phyloP scores from a whole-genome alignment of 495 filamentous ascomycete genomes.

The Glonium stellatum region DNA sequence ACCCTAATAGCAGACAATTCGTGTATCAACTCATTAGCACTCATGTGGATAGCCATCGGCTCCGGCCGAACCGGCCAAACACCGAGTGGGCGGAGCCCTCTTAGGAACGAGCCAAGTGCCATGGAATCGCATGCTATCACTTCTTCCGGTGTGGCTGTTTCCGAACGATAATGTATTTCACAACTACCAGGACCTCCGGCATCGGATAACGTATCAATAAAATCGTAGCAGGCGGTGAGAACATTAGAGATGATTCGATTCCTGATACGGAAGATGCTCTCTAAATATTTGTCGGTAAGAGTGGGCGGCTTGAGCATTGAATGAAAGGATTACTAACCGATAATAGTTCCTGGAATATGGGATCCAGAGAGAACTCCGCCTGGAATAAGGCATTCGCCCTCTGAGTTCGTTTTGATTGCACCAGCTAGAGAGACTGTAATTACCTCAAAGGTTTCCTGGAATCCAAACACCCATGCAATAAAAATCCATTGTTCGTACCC shows the following conservation, averaged over 20 bases:
- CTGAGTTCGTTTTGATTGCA: background rate
- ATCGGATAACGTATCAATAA: background rate
- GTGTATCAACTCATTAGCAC: background rate
- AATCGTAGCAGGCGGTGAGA: background rate
- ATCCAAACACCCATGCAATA: constrained; percentile 6
- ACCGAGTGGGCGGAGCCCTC: background rate
- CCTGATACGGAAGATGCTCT: background rate
- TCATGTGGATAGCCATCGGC: background rate
- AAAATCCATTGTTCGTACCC: constrained; percentile 1
- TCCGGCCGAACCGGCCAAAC: background rate
- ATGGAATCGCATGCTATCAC: background rate
- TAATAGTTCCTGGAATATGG: background rate
- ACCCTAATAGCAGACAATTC: background rate
- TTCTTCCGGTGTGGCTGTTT: background rate
- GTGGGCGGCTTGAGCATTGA: background rate
- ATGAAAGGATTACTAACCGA: background rate
- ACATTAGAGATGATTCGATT: background rate
- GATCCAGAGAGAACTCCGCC: background rate
- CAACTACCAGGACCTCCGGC: no score
- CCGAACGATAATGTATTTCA: background rate
- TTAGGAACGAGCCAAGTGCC: background rate
- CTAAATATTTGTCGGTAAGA: background rate
- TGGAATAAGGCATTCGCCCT: background rate
- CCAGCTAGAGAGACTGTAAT: background rate
- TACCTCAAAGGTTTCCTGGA: background rate